Base-by-base conservation (phyloP, 2,329 filamentous ascomycete genomes). In the Fusarium newnesense region DNA sequence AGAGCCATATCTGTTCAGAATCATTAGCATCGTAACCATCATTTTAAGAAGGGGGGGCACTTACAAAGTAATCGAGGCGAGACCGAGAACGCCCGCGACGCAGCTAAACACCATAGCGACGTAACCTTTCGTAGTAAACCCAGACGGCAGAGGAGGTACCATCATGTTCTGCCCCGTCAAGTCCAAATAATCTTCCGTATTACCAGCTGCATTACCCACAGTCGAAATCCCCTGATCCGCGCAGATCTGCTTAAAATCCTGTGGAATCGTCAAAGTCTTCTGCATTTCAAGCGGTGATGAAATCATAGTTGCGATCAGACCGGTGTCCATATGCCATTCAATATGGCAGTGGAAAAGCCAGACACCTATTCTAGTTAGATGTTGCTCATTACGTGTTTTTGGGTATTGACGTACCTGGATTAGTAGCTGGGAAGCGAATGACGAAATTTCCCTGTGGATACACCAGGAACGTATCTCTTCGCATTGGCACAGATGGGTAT, bases 381-480 rank as follows among this genome's bases (percentile, higher is more conserved):
- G 13, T 7, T 4, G 1, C 21, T 9, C 6, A 7, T 5, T 21
- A 4, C 2, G 0, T 4, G 0, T 16, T 2, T 1, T 5, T 11
- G 7, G 4, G 15, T 2, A 2, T 2, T 15, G 3, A 36, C 30
- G 0, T 47, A 47, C 54, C 54, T 11, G 54, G 54, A 11, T 58
- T 58, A 0, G 40, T 47, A 5, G 54, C 54, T 12, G 32, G 30
- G 40, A 58, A 58, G 0, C 54, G 24, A 21, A 58, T 46, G 2
- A 58, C 54, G 1, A 58, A 58, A 5, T 58, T 58, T 34, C 54
- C 54, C 5, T 58, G 30, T 10, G 54, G 54, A 13, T 58, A 49
- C 7, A 46, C 54, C 0, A 58, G 2, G 0, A 58, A n/a, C 0
- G 54, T 58, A 28, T 58, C 54, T n/a, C 54, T 36, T 34, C 40